Percentiles rank a stretch among this genome's conserved stretches.
These are phyloP conservation scores for Orbilia javanica DNA, from an alignment of 2,329 filamentous ascomycete species.

Conservation along the genomic window DNA sequence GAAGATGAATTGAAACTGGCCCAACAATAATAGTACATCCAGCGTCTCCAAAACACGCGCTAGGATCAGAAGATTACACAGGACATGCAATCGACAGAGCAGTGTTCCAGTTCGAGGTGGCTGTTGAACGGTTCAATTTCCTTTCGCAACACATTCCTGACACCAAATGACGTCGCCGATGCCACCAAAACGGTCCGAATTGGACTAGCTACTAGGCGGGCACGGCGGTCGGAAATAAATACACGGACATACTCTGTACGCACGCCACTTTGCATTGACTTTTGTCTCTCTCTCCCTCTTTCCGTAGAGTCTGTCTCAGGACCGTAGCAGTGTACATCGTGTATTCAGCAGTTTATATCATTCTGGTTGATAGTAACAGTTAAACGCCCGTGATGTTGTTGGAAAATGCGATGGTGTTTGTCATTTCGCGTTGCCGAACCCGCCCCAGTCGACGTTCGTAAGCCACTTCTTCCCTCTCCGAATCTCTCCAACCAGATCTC, in stretches of 20 bases:
- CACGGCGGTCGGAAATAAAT: constrained; percentile 1
- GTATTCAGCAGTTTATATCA: no score
- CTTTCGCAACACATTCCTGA: constrained; percentile 51
- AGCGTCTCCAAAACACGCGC: background rate
- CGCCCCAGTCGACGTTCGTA: constrained; percentile 4
- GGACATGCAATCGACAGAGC: constrained; percentile 3
- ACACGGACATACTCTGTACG: no score
- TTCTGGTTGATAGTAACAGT: background rate
- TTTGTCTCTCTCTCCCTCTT: background rate
- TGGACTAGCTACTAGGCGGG: background rate
- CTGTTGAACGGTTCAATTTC: background rate
- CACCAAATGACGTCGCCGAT: constrained; percentile 44
- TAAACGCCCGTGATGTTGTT: background rate
- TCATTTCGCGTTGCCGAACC: constrained; percentile 29
- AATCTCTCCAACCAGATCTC: background rate
- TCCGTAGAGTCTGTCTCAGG: background rate
- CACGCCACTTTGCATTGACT: constrained; percentile 11
- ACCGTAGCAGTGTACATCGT: background rate
- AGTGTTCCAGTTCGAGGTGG: background rate
- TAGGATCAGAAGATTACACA: background rate
- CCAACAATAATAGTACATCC: constrained; percentile 18
- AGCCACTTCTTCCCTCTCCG: constrained; percentile 29
- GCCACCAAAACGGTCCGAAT: background rate
- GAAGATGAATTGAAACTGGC: constrained; percentile 14
- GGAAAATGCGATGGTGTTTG: constrained; percentile 31